Conservation (phyloP, 805 yeast species). For the Myxozyma geophila region DNA sequence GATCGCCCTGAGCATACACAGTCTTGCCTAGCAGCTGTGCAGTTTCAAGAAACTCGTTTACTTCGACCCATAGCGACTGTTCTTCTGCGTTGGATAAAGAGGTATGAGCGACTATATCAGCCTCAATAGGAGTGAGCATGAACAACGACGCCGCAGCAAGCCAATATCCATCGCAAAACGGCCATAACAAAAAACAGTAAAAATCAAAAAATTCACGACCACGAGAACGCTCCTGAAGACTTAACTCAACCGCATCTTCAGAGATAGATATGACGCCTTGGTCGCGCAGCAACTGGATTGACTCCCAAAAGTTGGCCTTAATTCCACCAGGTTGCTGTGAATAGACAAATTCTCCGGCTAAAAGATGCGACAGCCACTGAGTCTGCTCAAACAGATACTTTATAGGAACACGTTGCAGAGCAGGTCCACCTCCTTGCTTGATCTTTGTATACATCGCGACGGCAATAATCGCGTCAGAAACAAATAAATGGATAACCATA, state of each 20-base stretch:
- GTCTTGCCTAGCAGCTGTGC: conserved; percentile 51
- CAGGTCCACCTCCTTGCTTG: conserved; percentile 39
- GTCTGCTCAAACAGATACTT: conserved; percentile 43
- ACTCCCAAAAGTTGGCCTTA: conserved; percentile 42
- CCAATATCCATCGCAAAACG: conserved; percentile 53
- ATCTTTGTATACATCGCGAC: conserved; percentile 47
- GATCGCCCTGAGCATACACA: conserved; percentile 50
- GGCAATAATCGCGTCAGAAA: conserved; percentile 56
- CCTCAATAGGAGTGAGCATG: conserved; percentile 42
- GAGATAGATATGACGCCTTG: conserved; percentile 42
- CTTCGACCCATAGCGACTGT: conserved; percentile 43
- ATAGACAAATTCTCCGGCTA: conserved; percentile 50
- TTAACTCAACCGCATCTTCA: conserved; percentile 36
- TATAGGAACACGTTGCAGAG: conserved; percentile 38
- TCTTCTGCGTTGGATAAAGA: background rate
- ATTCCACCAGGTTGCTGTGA: conserved; percentile 45
- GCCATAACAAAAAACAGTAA: conserved; percentile 51
- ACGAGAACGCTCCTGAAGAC: conserved; percentile 36
- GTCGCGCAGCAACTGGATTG: conserved; percentile 41
- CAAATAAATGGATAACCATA: conserved; percentile 59
- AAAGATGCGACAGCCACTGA: conserved; percentile 45
- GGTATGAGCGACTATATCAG: conserved; percentile 21
- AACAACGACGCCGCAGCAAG: conserved; percentile 46
- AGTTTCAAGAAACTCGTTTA: conserved; percentile 43
- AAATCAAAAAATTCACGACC: conserved; percentile 48